Base-by-base conservation (phyloP, 2,329 filamentous ascomycete species). In the Coniosporium tulheliwenetii region DNA sequence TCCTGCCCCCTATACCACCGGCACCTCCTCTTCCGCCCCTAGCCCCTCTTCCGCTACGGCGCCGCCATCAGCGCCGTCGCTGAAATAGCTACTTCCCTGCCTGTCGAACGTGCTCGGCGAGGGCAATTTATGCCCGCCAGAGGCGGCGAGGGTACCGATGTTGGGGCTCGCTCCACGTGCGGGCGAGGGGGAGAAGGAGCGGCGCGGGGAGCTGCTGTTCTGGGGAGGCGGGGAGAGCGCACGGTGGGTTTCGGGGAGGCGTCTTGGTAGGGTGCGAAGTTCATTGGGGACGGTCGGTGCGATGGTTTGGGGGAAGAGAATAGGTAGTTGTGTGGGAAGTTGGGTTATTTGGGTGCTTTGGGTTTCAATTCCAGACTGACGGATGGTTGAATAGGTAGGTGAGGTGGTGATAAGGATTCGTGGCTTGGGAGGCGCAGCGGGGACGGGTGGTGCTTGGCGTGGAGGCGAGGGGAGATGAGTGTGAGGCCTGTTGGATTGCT, bases 181-280 rank as follows among this genome's bases (percentile, higher is more conserved):
- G n/a, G n/a, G n/a, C n/a, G n/a, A n/a, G n/a, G n/a, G n/a, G 46
- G 43, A 64, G 58, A 39, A 56, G 51, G 33, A 52, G 54, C 49
- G 15, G 73, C 73, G 26, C 71, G 75, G 8, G 63, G 51, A 41
- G 56, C 49, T 44, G 54, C 47, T 40, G 48, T 49, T 53, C 47
- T 64, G 62, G 42, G 59, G 64, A 9, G 78, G 72, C 40, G 86
- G 85, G 14, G 85, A 93, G 57, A 86, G 72, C 40, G 81, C 77
- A 53, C 89, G 84, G 50, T 78, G 76, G 51, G 81, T 73, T 65
- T 96, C 87, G 8, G 91, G 12, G 82, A 81, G 38, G 81, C 81
- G 61, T 89, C 89, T 67, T 96, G 91, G 65, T 96, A 98, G 32
- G 91, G 91, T 37, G 91, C 91, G 60, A 96, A 98, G 66, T 95